Conservation (phyloP, 1,284 basidiomycete species). For the Ceratobasidium sp. region DNA sequence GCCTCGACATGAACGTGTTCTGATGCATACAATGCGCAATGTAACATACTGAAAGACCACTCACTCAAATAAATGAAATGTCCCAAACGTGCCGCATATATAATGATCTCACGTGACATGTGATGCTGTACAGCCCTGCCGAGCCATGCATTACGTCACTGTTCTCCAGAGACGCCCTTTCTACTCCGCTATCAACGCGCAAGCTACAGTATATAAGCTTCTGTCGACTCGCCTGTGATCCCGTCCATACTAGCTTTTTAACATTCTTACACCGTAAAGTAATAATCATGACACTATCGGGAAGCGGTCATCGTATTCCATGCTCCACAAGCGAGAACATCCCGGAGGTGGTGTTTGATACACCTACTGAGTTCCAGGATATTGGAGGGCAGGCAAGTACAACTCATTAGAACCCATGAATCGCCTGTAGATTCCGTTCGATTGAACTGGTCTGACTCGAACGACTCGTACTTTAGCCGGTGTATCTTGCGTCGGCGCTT, state of each 20-base stretch:
- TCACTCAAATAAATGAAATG: no score
- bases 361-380: conserved; percentile 25
- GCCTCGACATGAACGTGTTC: no score
- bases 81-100: not conserved
- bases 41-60: not conserved
- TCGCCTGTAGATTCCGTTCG: not conserved
- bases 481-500: conserved; percentile 77
- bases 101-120: not conserved
- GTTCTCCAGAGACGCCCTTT: no score
- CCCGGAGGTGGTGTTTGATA: conserved; percentile 24
- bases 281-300: conserved; percentile 8
- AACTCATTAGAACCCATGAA: not conserved
- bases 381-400: conserved; percentile 11
- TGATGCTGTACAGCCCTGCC: no score
- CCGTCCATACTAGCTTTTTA: no score
- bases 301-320: conserved; percentile 35
- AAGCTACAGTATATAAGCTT: no score
- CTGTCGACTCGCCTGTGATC: no score
- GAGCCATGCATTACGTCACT: no score
- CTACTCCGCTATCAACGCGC: no score
- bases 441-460: not conserved
- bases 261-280: no score
- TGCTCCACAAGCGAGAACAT: conserved; percentile 15
- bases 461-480: conserved; percentile 54
- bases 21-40: not conserved